These are phyloP conservation scores for Flaveria floridana DNA, from an alignment of 140 eudicot genomes.

Conservation along the genomic window DNA sequence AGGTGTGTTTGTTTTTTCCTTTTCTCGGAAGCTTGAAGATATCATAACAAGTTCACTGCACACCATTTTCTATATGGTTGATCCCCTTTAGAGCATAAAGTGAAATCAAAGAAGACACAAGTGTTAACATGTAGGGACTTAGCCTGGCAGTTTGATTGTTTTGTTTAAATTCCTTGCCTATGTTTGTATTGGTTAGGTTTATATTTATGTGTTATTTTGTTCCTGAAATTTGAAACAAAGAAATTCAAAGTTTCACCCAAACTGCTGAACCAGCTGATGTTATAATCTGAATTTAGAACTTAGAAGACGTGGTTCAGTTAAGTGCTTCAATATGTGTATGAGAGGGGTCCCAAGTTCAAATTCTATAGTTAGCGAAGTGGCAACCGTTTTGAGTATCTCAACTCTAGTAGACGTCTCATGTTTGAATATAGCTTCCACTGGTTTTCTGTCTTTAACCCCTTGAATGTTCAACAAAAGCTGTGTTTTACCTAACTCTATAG, in stretches of 20 bases:
- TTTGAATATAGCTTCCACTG: background rate
- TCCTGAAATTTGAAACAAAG: background rate
- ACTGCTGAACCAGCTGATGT: background rate
- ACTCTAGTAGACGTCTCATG: no score
- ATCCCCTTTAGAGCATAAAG: background rate
- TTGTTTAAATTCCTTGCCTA: background rate
- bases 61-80: background rate
- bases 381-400: background rate
- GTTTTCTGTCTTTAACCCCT: background rate
- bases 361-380: background rate
- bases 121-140: background rate
- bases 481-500: no score
- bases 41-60: background rate
- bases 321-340: background rate
- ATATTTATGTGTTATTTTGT: background rate
- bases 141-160: background rate
- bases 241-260: background rate
- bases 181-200: background rate
- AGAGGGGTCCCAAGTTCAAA: background rate
- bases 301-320: background rate
- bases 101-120: background rate
- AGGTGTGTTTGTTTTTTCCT: no score
- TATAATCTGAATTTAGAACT: background rate
- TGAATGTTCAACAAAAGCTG: background rate
- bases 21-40: no score